Base-by-base conservation (phyloP, 2,329 filamentous ascomycete genomes). In the Pseudogymnoascus sp. region DNA sequence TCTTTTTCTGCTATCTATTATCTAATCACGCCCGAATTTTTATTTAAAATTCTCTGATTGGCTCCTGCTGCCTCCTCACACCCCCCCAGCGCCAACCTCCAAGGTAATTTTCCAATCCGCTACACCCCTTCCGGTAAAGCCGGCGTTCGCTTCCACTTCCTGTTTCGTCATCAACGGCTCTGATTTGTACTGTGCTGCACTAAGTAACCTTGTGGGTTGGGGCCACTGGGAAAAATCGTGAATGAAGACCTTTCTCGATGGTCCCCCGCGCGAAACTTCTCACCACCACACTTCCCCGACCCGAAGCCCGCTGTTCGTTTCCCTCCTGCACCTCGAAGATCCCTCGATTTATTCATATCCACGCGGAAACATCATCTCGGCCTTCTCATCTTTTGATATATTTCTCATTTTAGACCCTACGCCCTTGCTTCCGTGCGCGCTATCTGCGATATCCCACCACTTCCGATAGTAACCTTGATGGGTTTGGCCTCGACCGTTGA, bases 381-480 rank as follows among this genome's bases (percentile, higher is more conserved):
- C 18, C 32, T 32, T 35, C 34, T 57, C 9, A 14, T 47, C 41
- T 25, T n/a, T n/a, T 25, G 20, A 25, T 47, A 3, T 47, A 47
- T 28, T 47, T 47, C 41, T 47, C 41, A 47, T 47, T 47, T 16
- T 14, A 47, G 6, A 28, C 41, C 28, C 41, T 8, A 25, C 22
- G 9, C 41, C 41, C 41, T 47, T 22, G 20, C 25, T 22, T 14
- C 41, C 22, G 41, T 57, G 50, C 16, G 50, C 50, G 16, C 50
- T 37, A 37, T 37, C 50, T 20, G 34, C 50, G 28, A 12, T 57
- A 32, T 34, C 28, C 34, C 34, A 57, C 50, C 28, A 28, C 16
- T 34, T 8, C 50, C 50, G 34, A 32, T 37, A 57, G 50, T 25
- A 57, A 57, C 50, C 50, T 57, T 57, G 50, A 57, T 57, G 50